A percentile compares a stretch with the other conserved stretches of the same genome.
phyloP scores from a whole-genome alignment of 2,329 filamentous ascomycete species.

The Xylaria multiplex region DNA sequence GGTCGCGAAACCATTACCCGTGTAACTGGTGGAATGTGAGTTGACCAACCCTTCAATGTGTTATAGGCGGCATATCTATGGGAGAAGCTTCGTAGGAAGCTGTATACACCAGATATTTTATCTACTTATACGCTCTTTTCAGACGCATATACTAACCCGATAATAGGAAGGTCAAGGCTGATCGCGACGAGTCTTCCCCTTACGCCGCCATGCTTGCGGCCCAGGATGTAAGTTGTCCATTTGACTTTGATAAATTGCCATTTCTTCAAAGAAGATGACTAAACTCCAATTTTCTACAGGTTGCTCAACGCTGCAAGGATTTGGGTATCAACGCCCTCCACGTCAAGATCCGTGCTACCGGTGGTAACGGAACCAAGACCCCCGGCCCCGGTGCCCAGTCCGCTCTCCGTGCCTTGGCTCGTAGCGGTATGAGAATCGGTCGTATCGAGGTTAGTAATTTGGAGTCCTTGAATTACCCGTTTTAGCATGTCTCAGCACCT shows the following conservation, averaged over 20 bases:
- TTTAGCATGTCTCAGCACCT: not conserved
- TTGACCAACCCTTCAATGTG: not conserved
- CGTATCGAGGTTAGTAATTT: conserved; percentile 74
- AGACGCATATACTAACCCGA: conserved; percentile 15
- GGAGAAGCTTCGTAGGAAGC: not conserved
- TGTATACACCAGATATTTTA: not conserved
- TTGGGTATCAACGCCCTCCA: conserved; percentile 88
- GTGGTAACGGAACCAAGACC: conserved; percentile 98
- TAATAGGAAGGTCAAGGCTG: conserved; percentile 95
- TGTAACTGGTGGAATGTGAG: conserved; percentile 92
- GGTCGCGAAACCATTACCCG: conserved; percentile 99
- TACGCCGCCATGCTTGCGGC: conserved; percentile 99
- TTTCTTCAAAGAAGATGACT: not conserved
- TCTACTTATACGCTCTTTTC: not conserved
- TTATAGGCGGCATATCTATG: not conserved
- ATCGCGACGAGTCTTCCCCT: conserved; percentile 99
- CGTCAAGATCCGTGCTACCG: conserved; percentile 99
- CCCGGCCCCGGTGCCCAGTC: conserved; percentile 99
- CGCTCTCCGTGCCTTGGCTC: conserved; percentile 96
- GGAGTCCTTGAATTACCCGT: not conserved
- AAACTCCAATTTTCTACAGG: conserved; percentile 11
- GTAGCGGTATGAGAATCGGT: conserved; percentile 99
- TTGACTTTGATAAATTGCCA: not conserved
- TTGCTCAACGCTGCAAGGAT: conserved; percentile 80
- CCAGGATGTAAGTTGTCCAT: conserved; percentile 75